Evolutionary conservation across 805 yeast genomes (phyloP).

Genomic region (Myxozyma monticola): DNA sequence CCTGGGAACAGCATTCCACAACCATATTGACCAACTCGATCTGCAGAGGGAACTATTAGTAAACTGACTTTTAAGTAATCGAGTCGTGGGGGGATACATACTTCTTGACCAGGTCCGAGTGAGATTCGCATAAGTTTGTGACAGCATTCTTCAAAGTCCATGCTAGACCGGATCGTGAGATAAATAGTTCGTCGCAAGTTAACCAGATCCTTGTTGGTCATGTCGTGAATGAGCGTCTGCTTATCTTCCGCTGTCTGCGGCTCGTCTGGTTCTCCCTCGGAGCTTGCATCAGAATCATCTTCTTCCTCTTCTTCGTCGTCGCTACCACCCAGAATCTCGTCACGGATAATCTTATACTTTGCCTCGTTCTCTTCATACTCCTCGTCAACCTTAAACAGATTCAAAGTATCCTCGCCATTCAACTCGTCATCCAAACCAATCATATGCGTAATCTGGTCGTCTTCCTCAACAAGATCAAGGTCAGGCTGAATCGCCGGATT

Average conservation of each 20-base stretch:
- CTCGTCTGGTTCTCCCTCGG: constrained; percentile 32
- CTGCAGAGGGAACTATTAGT: constrained; percentile 9
- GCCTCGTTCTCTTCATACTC: constrained; percentile 53
- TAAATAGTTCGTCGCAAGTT: constrained; percentile 76
- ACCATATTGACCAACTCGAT: constrained; percentile 67
- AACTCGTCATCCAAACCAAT: constrained; percentile 55
- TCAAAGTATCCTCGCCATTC: constrained; percentile 49
- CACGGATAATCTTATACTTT: constrained; percentile 46
- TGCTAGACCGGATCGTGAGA: constrained; percentile 79
- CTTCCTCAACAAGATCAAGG: constrained; percentile 63
- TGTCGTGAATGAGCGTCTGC: constrained; percentile 51
- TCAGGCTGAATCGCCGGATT: constrained; percentile 46
- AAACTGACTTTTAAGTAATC: not conserved
- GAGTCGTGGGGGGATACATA: not conserved
- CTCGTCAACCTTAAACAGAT: constrained; percentile 53
- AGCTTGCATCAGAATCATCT: constrained; percentile 28
- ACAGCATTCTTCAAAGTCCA: constrained; percentile 90
- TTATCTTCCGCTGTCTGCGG: constrained; percentile 26
- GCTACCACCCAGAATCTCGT: constrained; percentile 49
- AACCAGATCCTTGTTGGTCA: constrained; percentile 64
- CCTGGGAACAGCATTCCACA: constrained; percentile 79
- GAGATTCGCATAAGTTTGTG: constrained; percentile 69
- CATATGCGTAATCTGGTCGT: constrained; percentile 58
- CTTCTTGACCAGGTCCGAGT: constrained; percentile 45
- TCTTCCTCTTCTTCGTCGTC: constrained; percentile 33